Base-by-base conservation (phyloP, 257 asterid genomes). In the Solanum commersonii region DNA sequence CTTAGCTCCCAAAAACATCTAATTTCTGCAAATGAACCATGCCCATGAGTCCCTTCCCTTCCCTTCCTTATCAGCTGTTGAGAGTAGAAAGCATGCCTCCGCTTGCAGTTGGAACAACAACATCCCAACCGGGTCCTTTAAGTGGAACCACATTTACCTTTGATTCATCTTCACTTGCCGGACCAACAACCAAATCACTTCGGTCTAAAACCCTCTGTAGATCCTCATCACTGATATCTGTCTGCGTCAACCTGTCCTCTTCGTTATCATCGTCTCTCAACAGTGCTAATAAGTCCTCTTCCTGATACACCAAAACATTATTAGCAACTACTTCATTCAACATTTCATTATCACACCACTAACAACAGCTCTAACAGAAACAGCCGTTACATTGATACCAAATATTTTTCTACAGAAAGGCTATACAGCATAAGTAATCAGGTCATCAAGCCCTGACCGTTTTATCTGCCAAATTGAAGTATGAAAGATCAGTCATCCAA, bases 71-170 rank as follows among this genome's bases (percentile, higher is more conserved):
- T 90, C 89, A 95, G 90, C 96, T 93, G 93, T 83, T 94, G 63
- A 97, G 94, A 44, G 98, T 91, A 83, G 99, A 94, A 38, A 97
- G 98, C 95, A 96, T 83, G 85, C 99, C 98, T 35, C 98, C 99
- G 27, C 93, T 88, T 25, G 94, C 91, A 65, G 93, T 93, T 5
- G 98, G 99, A 31, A 96, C 46, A 70, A 97, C 96, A 65, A 97
- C 99, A 92, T 97, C 99, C 99, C 99, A 97, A 22, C 99, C 99
- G 13, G 99, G 98, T 35, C 99, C 99, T 90, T 94, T 93, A 16
- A 92, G 94, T 84, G 99, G 98, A 90, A 91, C 35, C 78, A 56
- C 89, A 40, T 78, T 29, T 40, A 73, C 63, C 73, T 77, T 88
- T 8, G 86, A 8, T 23, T 70, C 89, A 3, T 84, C 91, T 74